Base-by-base conservation (phyloP, 805 yeast genomes). In the Kuraishia ogatae region DNA sequence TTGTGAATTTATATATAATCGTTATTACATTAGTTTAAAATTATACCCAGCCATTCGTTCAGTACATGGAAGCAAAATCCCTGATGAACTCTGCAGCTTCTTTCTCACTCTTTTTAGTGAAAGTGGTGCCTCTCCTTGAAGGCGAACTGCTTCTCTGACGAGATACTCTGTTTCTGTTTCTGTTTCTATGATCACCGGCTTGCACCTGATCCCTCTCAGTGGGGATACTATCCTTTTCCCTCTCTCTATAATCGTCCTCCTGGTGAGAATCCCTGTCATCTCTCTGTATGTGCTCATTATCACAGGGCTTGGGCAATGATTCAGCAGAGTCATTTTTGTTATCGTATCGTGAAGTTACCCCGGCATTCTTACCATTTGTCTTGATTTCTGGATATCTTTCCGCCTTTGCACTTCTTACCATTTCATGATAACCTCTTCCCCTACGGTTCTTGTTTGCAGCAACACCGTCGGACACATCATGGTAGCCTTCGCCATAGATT, bases 271-370 rank as follows among this genome's bases (percentile, higher is more conserved):
- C 50, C 4, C 19, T 5, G 50, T 21, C 50, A 47, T 47, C 50
- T 47, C 21, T n/a, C 6, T 47, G 22, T 8, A 21, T n/a, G 3
- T 47, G 5, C n/a, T 23, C 50, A 15, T 47, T 15, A 13, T n/a
- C 21, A 43, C 11, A n/a, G 10, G 5, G 48, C n/a, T n/a, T n/a
- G n/a, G n/a, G n/a, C n/a, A n/a, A n/a, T n/a, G n/a, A n/a, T 20
- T 5, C 20, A 47, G 13, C 35, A 50, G 55, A 57, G 64, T 49
- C 62, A 66, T 43, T 26, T 26, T 5, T 26, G 29, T 10, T 26
- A 11, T 7, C 17, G 13, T 13, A 11, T 10, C 13, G 15, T n/a
- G 43, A 17, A 15, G 4, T 28, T 20, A 3, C 10, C 22, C 28
- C 15, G 15, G 19, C 51, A 6, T 11, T 46, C 24, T 46, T 46